Evolutionary conservation across 805 yeast genomes (phyloP).

Genomic region (Kazachstania viticola): DNA sequence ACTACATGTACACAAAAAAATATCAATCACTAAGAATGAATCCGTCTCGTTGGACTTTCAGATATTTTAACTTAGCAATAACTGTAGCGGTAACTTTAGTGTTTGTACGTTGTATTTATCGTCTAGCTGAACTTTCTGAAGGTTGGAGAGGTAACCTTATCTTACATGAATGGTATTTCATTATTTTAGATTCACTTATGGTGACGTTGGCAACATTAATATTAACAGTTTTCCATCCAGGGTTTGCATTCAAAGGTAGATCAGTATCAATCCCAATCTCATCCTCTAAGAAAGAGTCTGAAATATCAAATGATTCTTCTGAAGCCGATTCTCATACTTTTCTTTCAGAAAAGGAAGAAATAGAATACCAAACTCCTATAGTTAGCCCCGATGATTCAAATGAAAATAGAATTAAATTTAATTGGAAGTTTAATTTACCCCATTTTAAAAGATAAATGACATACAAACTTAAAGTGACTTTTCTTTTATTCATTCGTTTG

Average conservation of each 20-base stretch:
- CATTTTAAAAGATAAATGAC: too few relatives aligned
- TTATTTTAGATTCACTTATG: constrained; percentile 54
- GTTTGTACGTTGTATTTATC: constrained; percentile 57
- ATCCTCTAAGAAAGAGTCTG: constrained; percentile 7
- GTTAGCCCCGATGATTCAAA: too few relatives aligned
- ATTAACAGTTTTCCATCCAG: constrained; percentile 53
- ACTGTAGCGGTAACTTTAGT: constrained; percentile 41
- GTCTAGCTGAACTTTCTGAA: constrained; percentile 59
- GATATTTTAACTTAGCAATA: constrained; percentile 34
- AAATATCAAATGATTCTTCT: constrained; percentile 4
- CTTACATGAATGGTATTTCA: constrained; percentile 44
- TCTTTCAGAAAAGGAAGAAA: too few relatives aligned
- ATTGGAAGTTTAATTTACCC: too few relatives aligned
- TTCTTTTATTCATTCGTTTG: too few relatives aligned
- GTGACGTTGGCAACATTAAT: constrained; percentile 37
- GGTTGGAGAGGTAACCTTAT: constrained; percentile 57
- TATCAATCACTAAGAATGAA: constrained; percentile 20
- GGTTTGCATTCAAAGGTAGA: constrained; percentile 36
- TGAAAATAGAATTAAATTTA: too few relatives aligned
- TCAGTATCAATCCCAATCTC: constrained; percentile 15
- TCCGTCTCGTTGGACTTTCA: constrained; percentile 26
- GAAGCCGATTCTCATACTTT: too few relatives aligned
- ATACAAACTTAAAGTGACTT: too few relatives aligned
- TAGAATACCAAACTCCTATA: too few relatives aligned
- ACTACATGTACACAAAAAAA: constrained; percentile 18